Conservation (phyloP, 2,329 filamentous ascomycete genomes). For the Shiraia bambusicola region DNA sequence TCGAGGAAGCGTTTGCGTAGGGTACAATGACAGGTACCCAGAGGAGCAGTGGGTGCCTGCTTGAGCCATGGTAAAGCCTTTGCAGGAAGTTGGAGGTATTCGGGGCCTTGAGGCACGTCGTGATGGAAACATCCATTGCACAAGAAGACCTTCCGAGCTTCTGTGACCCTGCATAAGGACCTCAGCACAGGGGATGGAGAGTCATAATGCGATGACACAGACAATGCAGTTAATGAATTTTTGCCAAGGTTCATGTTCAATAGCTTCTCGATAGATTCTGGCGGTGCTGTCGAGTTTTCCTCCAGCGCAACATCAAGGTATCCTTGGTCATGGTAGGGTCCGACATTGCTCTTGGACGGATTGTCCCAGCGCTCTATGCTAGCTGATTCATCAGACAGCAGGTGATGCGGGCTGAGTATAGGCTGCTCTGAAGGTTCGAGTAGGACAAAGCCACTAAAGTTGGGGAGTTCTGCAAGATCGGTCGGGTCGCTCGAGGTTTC, state of each 20-base stretch:
- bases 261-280: slow-evolving; percentile 28
- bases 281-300: slow-evolving; percentile 13
- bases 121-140: slow-evolving; percentile 1
- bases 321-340: slow-evolving; percentile 35
- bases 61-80: not conserved
- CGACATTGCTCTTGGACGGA: slow-evolving; percentile 5
- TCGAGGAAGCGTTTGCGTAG: slow-evolving; percentile 20
- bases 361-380: slow-evolving; percentile 8
- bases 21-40: slow-evolving; percentile 17
- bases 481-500: slow-evolving; percentile 25
- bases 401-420: slow-evolving; percentile 33
- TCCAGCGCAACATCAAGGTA: slow-evolving; percentile 34
- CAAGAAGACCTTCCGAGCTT: slow-evolving; percentile 17
- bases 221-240: slow-evolving; percentile 16
- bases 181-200: slow-evolving; percentile 30
- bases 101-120: not conserved
- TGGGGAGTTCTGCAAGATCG: slow-evolving; percentile 34
- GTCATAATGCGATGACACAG: slow-evolving; percentile 19
- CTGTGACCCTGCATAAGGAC: slow-evolving; percentile 26
- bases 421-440: slow-evolving; percentile 27
- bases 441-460: slow-evolving; percentile 35
- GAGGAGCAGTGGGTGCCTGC: not conserved
- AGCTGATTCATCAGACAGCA: slow-evolving; percentile 6
- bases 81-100: not conserved
- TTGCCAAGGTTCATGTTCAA: slow-evolving; percentile 29